Evolutionary conservation across 139 green algal species (phyloP).

Genomic region (Limnomonas spitsbergensis): DNA sequence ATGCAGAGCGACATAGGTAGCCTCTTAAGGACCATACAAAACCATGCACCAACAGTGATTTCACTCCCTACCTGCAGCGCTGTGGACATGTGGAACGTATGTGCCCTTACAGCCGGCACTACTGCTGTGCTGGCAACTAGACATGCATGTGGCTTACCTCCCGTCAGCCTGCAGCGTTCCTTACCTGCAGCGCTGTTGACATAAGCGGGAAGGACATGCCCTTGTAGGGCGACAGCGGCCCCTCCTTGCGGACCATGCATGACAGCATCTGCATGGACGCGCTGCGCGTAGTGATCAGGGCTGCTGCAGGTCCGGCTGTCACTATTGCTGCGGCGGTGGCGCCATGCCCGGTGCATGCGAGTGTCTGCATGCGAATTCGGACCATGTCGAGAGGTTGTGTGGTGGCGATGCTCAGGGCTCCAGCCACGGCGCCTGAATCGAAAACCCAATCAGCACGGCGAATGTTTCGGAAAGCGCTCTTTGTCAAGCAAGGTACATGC

Average conservation of each 20-base stretch:
- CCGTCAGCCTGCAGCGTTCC: too few species aligned
- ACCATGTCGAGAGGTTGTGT: slow-evolving; percentile 11
- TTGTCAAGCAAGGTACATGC: not conserved
- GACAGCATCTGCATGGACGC: not conserved
- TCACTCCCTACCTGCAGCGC: too few species aligned
- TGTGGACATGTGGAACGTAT: too few species aligned
- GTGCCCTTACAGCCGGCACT: too few species aligned
- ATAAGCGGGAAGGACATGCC: slow-evolving; percentile 57
- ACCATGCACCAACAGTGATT: too few species aligned
- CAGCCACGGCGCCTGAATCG: not conserved
- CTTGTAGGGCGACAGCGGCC: not conserved
- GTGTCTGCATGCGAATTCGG: not conserved
- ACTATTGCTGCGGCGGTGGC: too few species aligned
- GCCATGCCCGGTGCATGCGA: not conserved
- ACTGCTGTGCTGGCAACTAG: too few species aligned
- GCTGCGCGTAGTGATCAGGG: not conserved
- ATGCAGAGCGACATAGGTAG: too few species aligned
- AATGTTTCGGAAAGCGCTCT: not conserved
- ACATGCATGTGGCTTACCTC: too few species aligned
- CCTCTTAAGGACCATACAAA: too few species aligned
- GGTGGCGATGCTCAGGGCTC: slow-evolving; percentile 4
- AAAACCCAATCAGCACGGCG: not conserved
- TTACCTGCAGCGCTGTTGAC: slow-evolving; percentile 54
- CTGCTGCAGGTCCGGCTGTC: too few species aligned
- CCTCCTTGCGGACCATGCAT: not conserved